Evolutionary conservation across 306 rosid genomes (phyloP).

Genomic region (Coriaria nepalensis): DNA sequence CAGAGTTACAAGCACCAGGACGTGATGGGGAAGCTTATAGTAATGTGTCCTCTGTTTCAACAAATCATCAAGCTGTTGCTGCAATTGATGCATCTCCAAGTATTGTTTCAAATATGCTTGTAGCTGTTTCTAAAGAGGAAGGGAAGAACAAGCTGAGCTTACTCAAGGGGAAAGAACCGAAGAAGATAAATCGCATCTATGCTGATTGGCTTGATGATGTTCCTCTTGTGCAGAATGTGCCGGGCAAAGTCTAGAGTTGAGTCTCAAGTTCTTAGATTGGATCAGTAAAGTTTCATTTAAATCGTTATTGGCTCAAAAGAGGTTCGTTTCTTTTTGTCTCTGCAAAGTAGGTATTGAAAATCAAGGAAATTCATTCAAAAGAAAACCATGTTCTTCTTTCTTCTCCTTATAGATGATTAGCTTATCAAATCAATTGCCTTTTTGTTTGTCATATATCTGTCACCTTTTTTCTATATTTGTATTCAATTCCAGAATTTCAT

Average conservation of each 20-base stretch:
- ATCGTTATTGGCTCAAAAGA: conserved; percentile 3
- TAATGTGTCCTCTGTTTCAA: conserved; percentile 15
- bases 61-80: conserved; percentile 15
- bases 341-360: no score
- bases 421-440: no score
- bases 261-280: conserved; percentile 12
- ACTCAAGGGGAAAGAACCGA: conserved; percentile 54
- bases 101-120: conserved; percentile 5
- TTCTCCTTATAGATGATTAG: no score
- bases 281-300: conserved; percentile 6
- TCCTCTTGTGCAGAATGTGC: conserved; percentile 34
- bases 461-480: no score
- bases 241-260: conserved; percentile 39
- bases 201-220: conserved; percentile 87
- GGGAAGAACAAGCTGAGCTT: conserved; percentile 34
- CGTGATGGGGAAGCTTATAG: conserved; percentile 38
- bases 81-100: conserved; percentile 27
- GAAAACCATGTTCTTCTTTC: no score
- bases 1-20: conserved; percentile 54
- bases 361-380: no score
- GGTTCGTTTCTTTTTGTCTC: background rate
- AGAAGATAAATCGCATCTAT: conserved; percentile 72
- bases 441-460: no score
- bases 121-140: conserved; percentile 27
- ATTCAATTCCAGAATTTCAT: no score